These are phyloP conservation scores for Fraxinus quadrangulata DNA, from an alignment of 257 asterid genomes.

Conservation along the genomic window DNA sequence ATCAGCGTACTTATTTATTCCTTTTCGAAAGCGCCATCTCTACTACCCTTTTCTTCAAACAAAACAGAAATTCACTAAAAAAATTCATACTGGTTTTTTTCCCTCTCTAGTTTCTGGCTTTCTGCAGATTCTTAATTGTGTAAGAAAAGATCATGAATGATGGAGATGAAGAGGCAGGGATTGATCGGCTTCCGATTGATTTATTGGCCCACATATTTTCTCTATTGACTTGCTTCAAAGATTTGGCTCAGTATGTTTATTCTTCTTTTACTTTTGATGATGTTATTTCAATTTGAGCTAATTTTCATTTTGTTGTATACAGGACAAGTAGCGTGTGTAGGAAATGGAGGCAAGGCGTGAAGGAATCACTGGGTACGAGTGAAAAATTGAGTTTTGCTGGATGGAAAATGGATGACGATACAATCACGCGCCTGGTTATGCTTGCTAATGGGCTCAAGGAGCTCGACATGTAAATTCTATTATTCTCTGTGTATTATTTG, in stretches of 20 bases:
- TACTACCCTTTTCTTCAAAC: too few species aligned
- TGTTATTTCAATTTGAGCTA: not conserved
- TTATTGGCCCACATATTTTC: not conserved
- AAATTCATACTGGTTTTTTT: too few species aligned
- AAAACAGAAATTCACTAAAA: too few species aligned
- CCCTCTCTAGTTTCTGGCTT: too few species aligned
- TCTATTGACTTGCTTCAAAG: not conserved
- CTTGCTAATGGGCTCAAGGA: conserved; percentile 41
- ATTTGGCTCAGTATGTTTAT: not conserved
- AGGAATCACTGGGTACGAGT: conserved; percentile 68
- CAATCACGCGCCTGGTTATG: conserved; percentile 73
- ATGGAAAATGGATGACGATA: conserved; percentile 84
- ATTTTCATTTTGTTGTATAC: not conserved
- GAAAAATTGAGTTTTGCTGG: conserved; percentile 75
- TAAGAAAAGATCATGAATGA: not conserved
- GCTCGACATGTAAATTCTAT: too few species aligned
- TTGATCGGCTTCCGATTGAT: not conserved
- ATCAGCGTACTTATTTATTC: too few species aligned
- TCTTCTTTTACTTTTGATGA: not conserved
- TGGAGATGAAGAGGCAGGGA: not conserved
- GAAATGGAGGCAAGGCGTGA: conserved; percentile 91
- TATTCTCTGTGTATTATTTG: too few species aligned
- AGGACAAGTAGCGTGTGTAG: conserved; percentile 73
- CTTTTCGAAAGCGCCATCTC: too few species aligned
- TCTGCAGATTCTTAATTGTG: not conserved